phyloP scores from a whole-genome alignment of 2,329 filamentous ascomycete species.

The Phialocephala sp. region DNA sequence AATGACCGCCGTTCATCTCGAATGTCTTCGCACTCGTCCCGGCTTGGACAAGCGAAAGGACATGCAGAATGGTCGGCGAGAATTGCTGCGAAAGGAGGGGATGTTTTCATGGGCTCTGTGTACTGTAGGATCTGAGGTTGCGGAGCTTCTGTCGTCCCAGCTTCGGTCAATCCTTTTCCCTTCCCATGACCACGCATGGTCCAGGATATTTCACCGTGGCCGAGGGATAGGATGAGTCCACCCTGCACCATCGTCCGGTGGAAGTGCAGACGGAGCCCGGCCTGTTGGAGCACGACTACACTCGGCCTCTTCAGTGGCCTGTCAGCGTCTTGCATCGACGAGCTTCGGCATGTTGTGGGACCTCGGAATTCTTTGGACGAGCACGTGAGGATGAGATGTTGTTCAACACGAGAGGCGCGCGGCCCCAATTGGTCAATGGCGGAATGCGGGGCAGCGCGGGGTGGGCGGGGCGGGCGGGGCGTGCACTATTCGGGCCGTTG shows the following conservation, averaged over 20 bases:
- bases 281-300: too few relatives aligned
- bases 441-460: not conserved
- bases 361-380: not conserved
- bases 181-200: not conserved
- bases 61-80: not conserved
- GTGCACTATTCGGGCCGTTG: not conserved
- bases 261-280: not conserved
- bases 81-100: not conserved
- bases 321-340: not conserved
- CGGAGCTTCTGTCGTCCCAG: not conserved
- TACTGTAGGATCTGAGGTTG: not conserved
- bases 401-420: not conserved
- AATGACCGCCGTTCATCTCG: not conserved
- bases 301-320: not conserved
- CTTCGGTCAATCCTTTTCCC: constrained; percentile 5
- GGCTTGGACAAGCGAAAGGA: not conserved
- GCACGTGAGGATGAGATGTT: not conserved
- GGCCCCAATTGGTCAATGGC: not conserved
- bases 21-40: not conserved
- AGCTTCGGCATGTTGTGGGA: not conserved
- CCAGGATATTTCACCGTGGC: constrained; percentile 17
- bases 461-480: constrained; percentile 7
- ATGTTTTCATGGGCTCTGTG: not conserved
- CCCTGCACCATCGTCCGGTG: not conserved
- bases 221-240: constrained; percentile 12